These are phyloP conservation scores for Tympanopsis confertula DNA, from an alignment of 2,329 filamentous ascomycete species.

Conservation along the genomic window DNA sequence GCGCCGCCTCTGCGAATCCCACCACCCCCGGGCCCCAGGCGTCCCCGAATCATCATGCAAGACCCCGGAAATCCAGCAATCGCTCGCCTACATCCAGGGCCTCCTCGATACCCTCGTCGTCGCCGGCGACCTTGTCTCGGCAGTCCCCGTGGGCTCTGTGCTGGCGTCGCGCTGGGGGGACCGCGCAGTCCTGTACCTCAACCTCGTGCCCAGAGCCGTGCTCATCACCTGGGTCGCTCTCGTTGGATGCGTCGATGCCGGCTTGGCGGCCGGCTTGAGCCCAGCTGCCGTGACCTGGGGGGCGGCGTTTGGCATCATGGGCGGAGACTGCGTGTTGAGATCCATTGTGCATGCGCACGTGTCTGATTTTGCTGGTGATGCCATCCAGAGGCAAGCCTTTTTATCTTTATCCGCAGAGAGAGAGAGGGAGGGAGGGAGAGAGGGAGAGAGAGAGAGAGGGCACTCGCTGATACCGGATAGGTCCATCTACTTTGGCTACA, in stretches of 20 bases:
- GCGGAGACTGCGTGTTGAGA: conserved; percentile 37
- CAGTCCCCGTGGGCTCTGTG: conserved; percentile 32
- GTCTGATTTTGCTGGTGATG: conserved; percentile 28
- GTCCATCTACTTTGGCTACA: conserved; percentile 36
- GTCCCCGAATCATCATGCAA: conserved; percentile 42
- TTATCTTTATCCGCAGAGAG: background rate
- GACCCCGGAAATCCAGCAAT: conserved; percentile 33
- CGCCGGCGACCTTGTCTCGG: conserved; percentile 35
- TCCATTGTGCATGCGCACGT: conserved; percentile 34
- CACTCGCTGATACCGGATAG: conserved; percentile 11
- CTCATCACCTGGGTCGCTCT: conserved; percentile 26
- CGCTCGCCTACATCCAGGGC: conserved; percentile 39
- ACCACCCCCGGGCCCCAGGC: conserved; percentile 24
- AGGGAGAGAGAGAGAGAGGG: too few species aligned
- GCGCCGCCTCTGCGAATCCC: conserved; percentile 35
- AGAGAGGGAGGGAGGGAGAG: too few species aligned
- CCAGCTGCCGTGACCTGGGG: conserved; percentile 27
- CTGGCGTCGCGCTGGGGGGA: conserved; percentile 30
- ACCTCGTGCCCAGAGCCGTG: conserved; percentile 26
- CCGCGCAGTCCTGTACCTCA: conserved; percentile 26
- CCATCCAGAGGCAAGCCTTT: conserved; percentile 18
- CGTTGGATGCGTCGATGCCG: conserved; percentile 22
- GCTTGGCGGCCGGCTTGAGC: conserved; percentile 21
- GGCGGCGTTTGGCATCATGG: conserved; percentile 29
- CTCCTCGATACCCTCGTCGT: conserved; percentile 35